Evolutionary conservation across 495 filamentous ascomycete species (phyloP).

Genomic region (Copromyces sp.): DNA sequence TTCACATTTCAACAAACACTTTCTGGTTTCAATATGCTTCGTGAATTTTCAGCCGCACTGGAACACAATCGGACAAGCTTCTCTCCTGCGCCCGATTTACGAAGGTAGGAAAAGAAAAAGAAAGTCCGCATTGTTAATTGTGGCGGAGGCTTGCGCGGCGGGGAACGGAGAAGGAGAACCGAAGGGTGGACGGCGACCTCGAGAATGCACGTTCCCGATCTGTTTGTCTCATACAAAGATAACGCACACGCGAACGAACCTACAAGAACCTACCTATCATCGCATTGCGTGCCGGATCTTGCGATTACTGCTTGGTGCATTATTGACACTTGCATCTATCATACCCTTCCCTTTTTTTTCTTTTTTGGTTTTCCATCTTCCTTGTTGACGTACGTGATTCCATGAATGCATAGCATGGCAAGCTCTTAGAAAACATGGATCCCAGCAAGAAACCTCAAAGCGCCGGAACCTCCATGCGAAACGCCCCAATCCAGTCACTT

Average conservation of each 20-base stretch:
- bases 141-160: neutral
- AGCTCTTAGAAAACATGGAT: neutral
- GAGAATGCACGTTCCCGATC: neutral
- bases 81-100: neutral
- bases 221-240: neutral
- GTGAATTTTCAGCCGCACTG: neutral
- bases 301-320: neutral
- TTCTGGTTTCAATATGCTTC: neutral
- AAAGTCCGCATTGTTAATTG: neutral
- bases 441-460: no score
- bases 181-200: neutral
- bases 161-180: neutral
- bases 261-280: neutral
- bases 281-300: neutral
- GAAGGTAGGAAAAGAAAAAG: neutral
- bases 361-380: neutral
- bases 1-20: neutral
- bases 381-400: neutral
- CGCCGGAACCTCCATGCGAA: neutral
- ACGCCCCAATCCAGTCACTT: neutral
- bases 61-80: neutral
- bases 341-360: neutral
- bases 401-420: neutral
- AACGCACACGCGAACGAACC: neutral
- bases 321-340: neutral